Conservation (phyloP, 2,329 filamentous ascomycete genomes). For the Alternaria brassicae region DNA sequence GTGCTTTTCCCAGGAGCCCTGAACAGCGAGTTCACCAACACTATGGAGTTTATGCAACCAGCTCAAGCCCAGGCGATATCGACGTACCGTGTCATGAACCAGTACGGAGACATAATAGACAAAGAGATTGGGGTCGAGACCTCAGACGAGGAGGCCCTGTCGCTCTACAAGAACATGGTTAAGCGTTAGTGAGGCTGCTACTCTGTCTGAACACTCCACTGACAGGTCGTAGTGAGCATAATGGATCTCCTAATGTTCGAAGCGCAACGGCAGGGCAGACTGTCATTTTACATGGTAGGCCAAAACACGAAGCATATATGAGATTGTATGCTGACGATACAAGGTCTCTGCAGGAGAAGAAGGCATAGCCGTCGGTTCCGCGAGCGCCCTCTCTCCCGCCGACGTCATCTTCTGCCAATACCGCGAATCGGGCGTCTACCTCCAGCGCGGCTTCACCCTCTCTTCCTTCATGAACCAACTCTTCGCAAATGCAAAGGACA, state of each 20-base stretch:
- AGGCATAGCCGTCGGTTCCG: slow-evolving; percentile 88
- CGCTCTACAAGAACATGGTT: slow-evolving; percentile 70
- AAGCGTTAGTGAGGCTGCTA: slow-evolving; percentile 51
- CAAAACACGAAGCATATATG: too few relatives aligned
- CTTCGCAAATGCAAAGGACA: slow-evolving; percentile 84
- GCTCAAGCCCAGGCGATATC: slow-evolving; percentile 75
- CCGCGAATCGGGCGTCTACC: slow-evolving; percentile 88
- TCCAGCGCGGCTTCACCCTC: slow-evolving; percentile 84
- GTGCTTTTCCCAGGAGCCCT: slow-evolving; percentile 88
- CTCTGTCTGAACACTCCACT: neutral
- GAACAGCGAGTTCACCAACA: slow-evolving; percentile 88
- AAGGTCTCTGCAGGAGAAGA: slow-evolving; percentile 86
- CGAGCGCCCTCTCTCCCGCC: slow-evolving; percentile 79
- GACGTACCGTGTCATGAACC: slow-evolving; percentile 91
- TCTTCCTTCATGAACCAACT: slow-evolving; percentile 95
- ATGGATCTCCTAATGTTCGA: slow-evolving; percentile 99
- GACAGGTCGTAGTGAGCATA: slow-evolving; percentile 65
- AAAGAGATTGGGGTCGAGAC: slow-evolving; percentile 71
- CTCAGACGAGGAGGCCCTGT: slow-evolving; percentile 65
- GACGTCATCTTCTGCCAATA: slow-evolving; percentile 97
- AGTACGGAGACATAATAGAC: slow-evolving; percentile 85
- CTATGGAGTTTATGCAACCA: slow-evolving; percentile 78
- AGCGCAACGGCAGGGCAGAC: slow-evolving; percentile 89
- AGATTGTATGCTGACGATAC: neutral
- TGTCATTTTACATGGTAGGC: slow-evolving; percentile 93